Evolutionary conservation across 352 stramenopile genomes (phyloP).

Genomic region (Hyaloperonospora arabidopsidis): DNA sequence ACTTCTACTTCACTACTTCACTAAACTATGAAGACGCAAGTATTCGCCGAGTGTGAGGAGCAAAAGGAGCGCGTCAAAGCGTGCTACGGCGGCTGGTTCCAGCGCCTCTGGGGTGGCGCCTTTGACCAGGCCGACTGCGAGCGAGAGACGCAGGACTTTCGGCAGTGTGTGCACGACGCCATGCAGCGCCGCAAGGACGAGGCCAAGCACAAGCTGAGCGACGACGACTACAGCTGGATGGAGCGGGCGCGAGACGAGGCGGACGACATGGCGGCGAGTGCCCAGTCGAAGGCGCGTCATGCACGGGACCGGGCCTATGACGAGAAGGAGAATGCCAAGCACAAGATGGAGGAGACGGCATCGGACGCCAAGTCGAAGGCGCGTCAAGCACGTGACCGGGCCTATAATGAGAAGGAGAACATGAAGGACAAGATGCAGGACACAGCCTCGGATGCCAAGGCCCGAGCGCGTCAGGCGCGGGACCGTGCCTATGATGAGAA

Average conservation of each 20-base stretch:
- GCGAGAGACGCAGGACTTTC: slow-evolving; percentile 60
- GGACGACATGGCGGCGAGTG: slow-evolving; percentile 23
- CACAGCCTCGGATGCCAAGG: slow-evolving; percentile 22
- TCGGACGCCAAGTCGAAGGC: slow-evolving; percentile 25
- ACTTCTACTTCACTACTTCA: too few relatives aligned
- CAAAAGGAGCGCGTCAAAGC: slow-evolving; percentile 72
- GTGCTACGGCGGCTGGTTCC: slow-evolving; percentile 81
- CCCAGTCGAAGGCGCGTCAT: slow-evolving; percentile 26
- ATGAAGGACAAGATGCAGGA: slow-evolving; percentile 29
- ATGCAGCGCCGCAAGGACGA: slow-evolving; percentile 33
- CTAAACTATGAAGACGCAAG: slow-evolving; percentile 23
- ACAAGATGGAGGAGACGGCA: slow-evolving; percentile 28
- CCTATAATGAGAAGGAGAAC: slow-evolving; percentile 26
- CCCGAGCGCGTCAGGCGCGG: slow-evolving; percentile 20
- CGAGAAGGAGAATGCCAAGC: slow-evolving; percentile 28
- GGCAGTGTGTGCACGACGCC: slow-evolving; percentile 61
- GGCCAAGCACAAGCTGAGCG: slow-evolving; percentile 14
- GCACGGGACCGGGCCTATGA: slow-evolving; percentile 19
- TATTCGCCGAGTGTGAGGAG: slow-evolving; percentile 61
- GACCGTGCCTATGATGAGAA: slow-evolving; percentile 26
- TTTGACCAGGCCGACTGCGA: slow-evolving; percentile 62
- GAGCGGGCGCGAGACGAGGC: slow-evolving; percentile 38
- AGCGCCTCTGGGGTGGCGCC: slow-evolving; percentile 57
- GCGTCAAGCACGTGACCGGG: slow-evolving; percentile 23
- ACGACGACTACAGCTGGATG: slow-evolving; percentile 45